Conservation (phyloP, 352 stramenopile species). For the Phytophthora capsici region DNA sequence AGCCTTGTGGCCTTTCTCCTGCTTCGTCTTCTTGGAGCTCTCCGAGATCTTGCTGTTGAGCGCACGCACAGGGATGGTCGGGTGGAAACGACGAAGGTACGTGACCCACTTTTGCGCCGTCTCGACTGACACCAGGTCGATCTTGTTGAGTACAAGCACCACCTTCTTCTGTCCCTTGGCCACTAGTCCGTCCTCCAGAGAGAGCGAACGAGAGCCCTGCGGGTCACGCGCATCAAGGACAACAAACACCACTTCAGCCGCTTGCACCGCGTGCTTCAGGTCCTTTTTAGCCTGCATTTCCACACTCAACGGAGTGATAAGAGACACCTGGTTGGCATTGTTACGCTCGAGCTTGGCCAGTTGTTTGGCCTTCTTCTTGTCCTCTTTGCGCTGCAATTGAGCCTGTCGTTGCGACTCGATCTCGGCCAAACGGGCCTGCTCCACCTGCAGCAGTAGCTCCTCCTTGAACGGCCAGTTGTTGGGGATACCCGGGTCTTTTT, state of each 20-base stretch:
- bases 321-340: constrained; percentile 33
- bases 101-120: constrained; percentile 95
- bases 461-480: constrained; percentile 99
- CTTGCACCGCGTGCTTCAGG: constrained; percentile 73
- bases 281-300: constrained; percentile 84
- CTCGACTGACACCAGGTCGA: constrained; percentile 94
- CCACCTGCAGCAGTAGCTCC: constrained; percentile 88
- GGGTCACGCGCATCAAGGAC: constrained; percentile 99
- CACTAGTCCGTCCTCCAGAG: constrained; percentile 95
- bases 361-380: constrained; percentile 77
- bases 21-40: constrained; percentile 87
- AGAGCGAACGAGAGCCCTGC: constrained; percentile 92
- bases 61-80: constrained; percentile 91
- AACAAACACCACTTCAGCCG: constrained; percentile 70
- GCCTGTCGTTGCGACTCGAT: constrained; percentile 66
- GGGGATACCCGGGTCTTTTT: constrained; percentile 97
- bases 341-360: constrained; percentile 28
- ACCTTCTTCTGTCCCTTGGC: constrained; percentile 96
- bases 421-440: constrained; percentile 81
- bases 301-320: constrained; percentile 67
- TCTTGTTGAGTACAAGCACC: constrained; percentile 99
- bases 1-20: constrained; percentile 65
- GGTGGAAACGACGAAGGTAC: constrained; percentile 94
- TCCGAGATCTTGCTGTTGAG: constrained; percentile 91
- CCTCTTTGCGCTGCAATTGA: constrained; percentile 64